Evolutionary conservation across 345 rosid genomes (phyloP).

Genomic region (Moricandia arvensis): DNA sequence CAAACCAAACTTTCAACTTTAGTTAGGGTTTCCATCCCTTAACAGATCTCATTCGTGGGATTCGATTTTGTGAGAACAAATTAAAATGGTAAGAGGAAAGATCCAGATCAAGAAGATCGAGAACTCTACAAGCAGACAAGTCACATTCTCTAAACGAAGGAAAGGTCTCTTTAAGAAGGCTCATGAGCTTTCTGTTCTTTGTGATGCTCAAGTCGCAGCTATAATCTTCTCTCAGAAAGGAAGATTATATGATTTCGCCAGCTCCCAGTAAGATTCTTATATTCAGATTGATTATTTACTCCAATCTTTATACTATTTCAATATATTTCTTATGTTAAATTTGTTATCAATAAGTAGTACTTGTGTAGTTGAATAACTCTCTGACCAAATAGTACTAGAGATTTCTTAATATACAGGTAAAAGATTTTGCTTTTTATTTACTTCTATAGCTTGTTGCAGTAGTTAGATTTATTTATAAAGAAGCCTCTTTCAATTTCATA

Average conservation of each 20-base stretch:
- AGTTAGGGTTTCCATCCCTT: slow-evolving; percentile 13
- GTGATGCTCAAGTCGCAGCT: slow-evolving; percentile 57
- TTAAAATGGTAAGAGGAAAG: slow-evolving; percentile 58
- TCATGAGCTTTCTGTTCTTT: slow-evolving; percentile 54
- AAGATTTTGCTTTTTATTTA: neutral
- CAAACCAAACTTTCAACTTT: neutral
- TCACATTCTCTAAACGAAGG: slow-evolving; percentile 56
- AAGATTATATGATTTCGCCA: slow-evolving; percentile 45
- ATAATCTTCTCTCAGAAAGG: slow-evolving; percentile 56
- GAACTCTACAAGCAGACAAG: slow-evolving; percentile 55
- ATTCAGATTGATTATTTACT: neutral
- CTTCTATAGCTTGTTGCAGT: slow-evolving; percentile 1
- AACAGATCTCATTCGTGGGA: slow-evolving; percentile 1
- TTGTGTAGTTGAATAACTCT: slow-evolving; percentile 8
- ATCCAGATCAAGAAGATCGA: slow-evolving; percentile 55
- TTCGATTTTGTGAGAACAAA: slow-evolving; percentile 5
- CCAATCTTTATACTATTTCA: neutral
- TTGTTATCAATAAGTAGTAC: neutral
- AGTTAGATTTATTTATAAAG: neutral
- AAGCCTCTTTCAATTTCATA: neutral
- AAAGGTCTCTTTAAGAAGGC: slow-evolving; percentile 63
- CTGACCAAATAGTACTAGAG: slow-evolving; percentile 19
- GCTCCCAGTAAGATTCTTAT: slow-evolving; percentile 41
- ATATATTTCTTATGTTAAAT: neutral
- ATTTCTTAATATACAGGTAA: slow-evolving; percentile 4